A percentile compares a stretch with the other conserved stretches of the same genome.
These are phyloP conservation scores for Nicotiana rustica DNA, from an alignment of 305 asterid species.

Conservation along the genomic window DNA sequence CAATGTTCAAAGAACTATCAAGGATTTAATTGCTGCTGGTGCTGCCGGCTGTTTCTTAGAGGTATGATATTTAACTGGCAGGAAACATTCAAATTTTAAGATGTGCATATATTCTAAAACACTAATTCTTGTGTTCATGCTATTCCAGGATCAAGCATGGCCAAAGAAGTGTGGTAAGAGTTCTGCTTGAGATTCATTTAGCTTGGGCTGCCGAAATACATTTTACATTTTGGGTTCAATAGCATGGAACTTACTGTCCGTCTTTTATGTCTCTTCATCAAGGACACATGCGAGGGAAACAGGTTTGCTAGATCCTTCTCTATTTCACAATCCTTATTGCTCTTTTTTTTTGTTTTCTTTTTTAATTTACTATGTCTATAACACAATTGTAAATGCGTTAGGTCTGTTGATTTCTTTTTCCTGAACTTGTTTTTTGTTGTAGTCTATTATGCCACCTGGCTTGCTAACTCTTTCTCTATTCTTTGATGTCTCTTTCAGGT, in stretches of 20 bases:
- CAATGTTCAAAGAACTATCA: slow-evolving; percentile 39
- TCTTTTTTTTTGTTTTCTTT: not conserved
- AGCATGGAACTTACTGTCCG: not conserved
- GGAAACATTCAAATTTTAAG: too few relatives aligned
- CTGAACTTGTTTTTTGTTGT: not conserved
- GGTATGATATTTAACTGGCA: not conserved
- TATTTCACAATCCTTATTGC: not conserved
- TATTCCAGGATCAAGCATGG: slow-evolving; percentile 42
- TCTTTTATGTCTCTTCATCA: not conserved
- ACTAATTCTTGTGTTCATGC: not conserved
- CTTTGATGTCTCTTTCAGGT: slow-evolving; percentile 23
- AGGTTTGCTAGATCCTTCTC: slow-evolving; percentile 16
- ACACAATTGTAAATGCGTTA: not conserved
- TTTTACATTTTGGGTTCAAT: not conserved
- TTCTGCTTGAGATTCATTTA: not conserved
- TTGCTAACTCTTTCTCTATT: not conserved
- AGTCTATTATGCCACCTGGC: not conserved
- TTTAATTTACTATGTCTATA: not conserved
- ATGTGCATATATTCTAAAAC: not conserved
- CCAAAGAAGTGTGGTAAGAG: slow-evolving; percentile 39
- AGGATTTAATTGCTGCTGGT: slow-evolving; percentile 40
- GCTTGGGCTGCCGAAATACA: not conserved
- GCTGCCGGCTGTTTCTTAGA: slow-evolving; percentile 40
- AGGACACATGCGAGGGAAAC: slow-evolving; percentile 43
- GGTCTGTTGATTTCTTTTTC: not conserved